Percentiles rank a stretch among this genome's conserved stretches.
These are phyloP conservation scores for Hepatocystis sp. DNA, from an alignment of 169 alveolate genomes.

Conservation along the genomic window DNA sequence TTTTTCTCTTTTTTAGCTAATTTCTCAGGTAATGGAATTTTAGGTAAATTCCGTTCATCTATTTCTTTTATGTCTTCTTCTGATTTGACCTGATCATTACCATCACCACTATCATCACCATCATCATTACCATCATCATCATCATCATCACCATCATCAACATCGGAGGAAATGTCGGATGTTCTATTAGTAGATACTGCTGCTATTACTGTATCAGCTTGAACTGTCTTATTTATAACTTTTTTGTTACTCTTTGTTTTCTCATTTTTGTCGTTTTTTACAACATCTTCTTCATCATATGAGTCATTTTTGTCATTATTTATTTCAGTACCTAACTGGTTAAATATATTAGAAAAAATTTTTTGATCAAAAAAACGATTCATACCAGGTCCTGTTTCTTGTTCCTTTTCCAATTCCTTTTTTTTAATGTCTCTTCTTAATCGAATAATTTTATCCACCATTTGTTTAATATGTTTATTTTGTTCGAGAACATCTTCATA, in stretches of 20 bases:
- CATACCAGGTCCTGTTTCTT: slow-evolving; percentile 2
- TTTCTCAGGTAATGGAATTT: slow-evolving; percentile 70
- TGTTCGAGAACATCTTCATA: slow-evolving; percentile 3
- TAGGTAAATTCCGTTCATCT: slow-evolving; percentile 29
- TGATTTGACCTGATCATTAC: slow-evolving; percentile 7
- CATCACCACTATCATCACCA: not conserved
- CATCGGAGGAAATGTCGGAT: not conserved
- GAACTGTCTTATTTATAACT: not conserved
- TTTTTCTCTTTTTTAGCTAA: slow-evolving; percentile 69
- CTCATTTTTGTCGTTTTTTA: not conserved
- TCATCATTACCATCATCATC: slow-evolving; percentile 1
- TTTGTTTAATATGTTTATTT: slow-evolving; percentile 39
- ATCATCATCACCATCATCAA: not conserved
- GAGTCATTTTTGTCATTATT: not conserved
- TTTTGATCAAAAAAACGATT: slow-evolving; percentile 69
- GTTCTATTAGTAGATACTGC: not conserved
- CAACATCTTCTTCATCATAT: slow-evolving; percentile 9
- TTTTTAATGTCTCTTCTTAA: slow-evolving; percentile 53
- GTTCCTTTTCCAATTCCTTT: slow-evolving; percentile 17
- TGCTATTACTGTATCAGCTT: not conserved
- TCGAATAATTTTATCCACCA: slow-evolving; percentile 53
- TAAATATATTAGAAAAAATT: slow-evolving; percentile 58
- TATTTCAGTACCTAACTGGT: slow-evolving; percentile 17
- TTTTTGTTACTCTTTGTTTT: not conserved
- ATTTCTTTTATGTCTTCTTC: slow-evolving; percentile 41